Evolutionary conservation across 1,284 basidiomycete genomes (phyloP), one percentile per base, ranked within the genome.

Genomic region (Ustilago esculenta): DNA sequence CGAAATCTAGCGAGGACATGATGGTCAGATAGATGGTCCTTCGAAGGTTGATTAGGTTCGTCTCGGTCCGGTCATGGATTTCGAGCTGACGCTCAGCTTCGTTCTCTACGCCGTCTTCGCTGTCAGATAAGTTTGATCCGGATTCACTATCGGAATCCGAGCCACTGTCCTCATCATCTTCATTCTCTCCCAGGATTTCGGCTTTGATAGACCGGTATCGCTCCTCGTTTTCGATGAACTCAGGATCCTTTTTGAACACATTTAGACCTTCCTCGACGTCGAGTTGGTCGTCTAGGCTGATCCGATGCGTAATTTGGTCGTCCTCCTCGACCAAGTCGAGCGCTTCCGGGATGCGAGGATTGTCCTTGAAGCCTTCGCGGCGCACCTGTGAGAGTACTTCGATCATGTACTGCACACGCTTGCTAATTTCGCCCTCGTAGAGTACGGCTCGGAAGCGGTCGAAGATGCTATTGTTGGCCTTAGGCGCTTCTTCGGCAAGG

Each of bases 351-450:
- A 98, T 84, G 66, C 92, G 88, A 18, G 94, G 94, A 82, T 99
- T 97, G 82, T 98, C 95, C 85, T 97, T 97, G 86, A 92, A 98
- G 83, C 92, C 93, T 85, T 99, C 96, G 84, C 96, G 95, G 70
- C 95, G 87, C 10, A 97, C 92, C 54, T 81, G 79, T 2, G 73
- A 72, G 1, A 81, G 71, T 5, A 98, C 95, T 84, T 98, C 96
- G 77, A 99, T 94, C 96, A 98, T 98, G 84, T 97, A 99, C 81
- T 98, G 95, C 23, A 97, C 93, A 72, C 96, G 89, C 79, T 98
- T 94, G 79, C 91, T 92, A 83, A 98, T 95, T 35, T 87, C 85
- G 40, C 92, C 94, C 82, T 98, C 96, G 83, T 98, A 96, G 37
- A 99, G 85, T 6, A 98, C 93, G 0, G 92, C 92, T 43, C 95